A percentile compares a stretch with the other conserved stretches of the same genome.
Evolutionary conservation across 2,329 filamentous ascomycete genomes (phyloP).

Genomic region (Gnomoniopsis sp.): DNA sequence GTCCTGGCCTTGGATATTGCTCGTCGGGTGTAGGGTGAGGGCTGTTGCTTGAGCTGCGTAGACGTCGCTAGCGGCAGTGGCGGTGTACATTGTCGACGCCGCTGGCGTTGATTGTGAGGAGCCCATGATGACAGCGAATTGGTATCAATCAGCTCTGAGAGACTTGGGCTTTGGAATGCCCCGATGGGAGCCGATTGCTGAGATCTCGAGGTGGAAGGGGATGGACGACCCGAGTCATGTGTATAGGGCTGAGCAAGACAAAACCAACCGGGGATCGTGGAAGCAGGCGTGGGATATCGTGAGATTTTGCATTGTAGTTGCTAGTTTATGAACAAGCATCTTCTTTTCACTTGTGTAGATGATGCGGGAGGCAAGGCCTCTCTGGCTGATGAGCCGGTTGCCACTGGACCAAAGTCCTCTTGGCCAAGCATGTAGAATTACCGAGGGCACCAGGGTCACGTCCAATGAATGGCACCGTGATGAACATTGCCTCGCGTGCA

Average conservation of each 20-base stretch:
- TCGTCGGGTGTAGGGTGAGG: constrained; percentile 38
- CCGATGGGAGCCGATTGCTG: background rate
- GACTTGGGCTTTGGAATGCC: background rate
- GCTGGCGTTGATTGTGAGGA: constrained; percentile 11
- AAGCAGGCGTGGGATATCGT: background rate
- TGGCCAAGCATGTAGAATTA: background rate
- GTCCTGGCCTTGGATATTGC: constrained; percentile 46
- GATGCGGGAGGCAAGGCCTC: no score
- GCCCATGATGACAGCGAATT: constrained; percentile 11
- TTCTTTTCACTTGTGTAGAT: background rate
- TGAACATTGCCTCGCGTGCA: background rate
- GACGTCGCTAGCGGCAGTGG: constrained; percentile 30
- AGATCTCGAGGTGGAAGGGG: background rate
- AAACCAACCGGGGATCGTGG: background rate
- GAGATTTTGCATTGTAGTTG: background rate
- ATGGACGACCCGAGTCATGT: background rate
- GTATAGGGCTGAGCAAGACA: background rate
- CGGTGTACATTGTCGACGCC: constrained; percentile 20
- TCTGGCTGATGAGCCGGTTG: no score
- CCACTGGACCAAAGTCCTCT: background rate
- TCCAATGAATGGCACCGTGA: background rate
- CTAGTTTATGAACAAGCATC: no score
- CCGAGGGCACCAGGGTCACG: background rate
- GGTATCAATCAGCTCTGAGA: background rate
- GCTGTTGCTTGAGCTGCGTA: constrained; percentile 40